These are phyloP conservation scores for Vigna hirtella DNA, from an alignment of 306 rosid species.

Conservation along the genomic window DNA sequence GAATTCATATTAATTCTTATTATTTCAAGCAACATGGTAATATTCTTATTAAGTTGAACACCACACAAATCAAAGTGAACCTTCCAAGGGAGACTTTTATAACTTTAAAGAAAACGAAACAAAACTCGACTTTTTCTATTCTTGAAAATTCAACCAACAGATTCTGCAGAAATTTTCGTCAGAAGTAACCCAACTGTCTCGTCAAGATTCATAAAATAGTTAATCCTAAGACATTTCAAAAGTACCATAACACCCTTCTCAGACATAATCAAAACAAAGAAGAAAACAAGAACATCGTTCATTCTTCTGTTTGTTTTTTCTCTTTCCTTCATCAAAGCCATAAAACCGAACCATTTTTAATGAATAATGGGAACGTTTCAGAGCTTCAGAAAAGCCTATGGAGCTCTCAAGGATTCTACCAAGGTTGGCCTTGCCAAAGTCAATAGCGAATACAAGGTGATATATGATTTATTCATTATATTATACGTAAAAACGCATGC, in stretches of 20 bases:
- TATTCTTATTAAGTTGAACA: no score
- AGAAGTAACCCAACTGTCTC: slow-evolving; percentile 35
- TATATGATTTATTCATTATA: neutral
- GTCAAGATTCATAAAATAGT: slow-evolving; percentile 45
- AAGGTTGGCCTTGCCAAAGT: slow-evolving; percentile 98
- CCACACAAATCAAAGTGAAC: neutral
- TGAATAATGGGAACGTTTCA: slow-evolving; percentile 82
- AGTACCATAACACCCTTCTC: slow-evolving; percentile 42
- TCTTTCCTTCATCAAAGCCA: slow-evolving; percentile 42
- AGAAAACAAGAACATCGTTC: slow-evolving; percentile 44
- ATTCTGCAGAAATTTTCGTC: slow-evolving; percentile 35
- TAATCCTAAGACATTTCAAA: slow-evolving; percentile 7
- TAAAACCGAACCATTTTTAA: slow-evolving; percentile 6
- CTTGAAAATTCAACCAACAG: slow-evolving; percentile 31
- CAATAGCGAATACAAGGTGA: slow-evolving; percentile 95
- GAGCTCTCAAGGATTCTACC: slow-evolving; percentile 96
- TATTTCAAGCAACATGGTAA: neutral
- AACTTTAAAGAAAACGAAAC: neutral
- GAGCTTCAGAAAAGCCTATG: slow-evolving; percentile 93
- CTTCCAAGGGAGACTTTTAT: neutral
- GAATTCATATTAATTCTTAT: no score
- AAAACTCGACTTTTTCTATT: slow-evolving; percentile 37
- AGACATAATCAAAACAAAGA: slow-evolving; percentile 39
- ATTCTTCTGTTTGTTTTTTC: slow-evolving; percentile 44
- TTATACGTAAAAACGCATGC: neutral